These are phyloP conservation scores for Gastrodia elata DNA, from an alignment of 106 monocot species.

Conservation along the genomic window DNA sequence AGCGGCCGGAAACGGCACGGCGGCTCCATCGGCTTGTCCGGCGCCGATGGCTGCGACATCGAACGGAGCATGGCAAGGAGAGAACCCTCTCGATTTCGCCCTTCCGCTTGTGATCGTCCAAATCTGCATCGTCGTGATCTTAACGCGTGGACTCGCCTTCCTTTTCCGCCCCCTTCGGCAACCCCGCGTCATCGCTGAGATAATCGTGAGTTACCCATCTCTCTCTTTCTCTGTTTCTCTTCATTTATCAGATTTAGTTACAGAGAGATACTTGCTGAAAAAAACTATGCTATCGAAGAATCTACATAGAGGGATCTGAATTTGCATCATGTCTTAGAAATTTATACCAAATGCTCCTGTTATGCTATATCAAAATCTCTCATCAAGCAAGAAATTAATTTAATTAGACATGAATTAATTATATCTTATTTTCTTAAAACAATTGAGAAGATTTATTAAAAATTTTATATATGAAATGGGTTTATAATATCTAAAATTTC, in stretches of 20 bases:
- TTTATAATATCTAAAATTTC: no score
- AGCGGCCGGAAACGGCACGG: background rate
- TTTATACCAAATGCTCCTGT: no score
- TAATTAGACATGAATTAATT: no score
- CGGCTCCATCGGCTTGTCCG: background rate
- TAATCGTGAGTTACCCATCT: conserved; percentile 8
- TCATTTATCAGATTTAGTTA: background rate
- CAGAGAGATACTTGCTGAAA: no score
- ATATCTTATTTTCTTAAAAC: no score
- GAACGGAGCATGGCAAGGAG: conserved; percentile 17
- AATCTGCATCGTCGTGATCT: conserved; percentile 21
- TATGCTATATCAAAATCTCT: no score
- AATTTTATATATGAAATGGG: no score
- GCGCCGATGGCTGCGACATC: conserved; percentile 19
- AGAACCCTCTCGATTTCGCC: conserved; percentile 15
- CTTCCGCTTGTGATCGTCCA: conserved; percentile 17
- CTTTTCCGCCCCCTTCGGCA: conserved; percentile 20
- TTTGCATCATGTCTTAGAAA: no score
- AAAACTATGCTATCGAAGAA: no score
- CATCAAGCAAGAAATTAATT: no score
- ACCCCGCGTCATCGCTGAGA: conserved; percentile 26
- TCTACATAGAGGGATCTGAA: no score
- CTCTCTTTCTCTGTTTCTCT: background rate
- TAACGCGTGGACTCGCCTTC: conserved; percentile 15
- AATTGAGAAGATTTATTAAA: no score